Evolutionary conservation across 1,284 basidiomycete species (phyloP), one percentile per base, ranked within the genome.

Genomic region (Puccinia hordei): DNA sequence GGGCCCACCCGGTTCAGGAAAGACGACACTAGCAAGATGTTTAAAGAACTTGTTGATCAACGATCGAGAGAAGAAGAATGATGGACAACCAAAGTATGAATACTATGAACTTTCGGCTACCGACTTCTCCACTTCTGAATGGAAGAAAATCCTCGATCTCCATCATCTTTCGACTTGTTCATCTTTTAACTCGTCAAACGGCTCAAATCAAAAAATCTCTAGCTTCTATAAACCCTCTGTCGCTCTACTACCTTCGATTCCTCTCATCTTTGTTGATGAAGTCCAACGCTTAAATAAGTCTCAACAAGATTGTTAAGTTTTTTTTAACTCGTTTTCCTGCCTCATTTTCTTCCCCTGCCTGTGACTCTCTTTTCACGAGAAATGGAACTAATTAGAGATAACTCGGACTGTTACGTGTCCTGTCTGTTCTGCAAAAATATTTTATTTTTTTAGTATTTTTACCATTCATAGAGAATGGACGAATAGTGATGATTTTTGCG

Each of bases 221-320:
- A 44, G 41, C 41, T 66, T 66, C 46, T 66, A 66, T 46, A 66
- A 66, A 19, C 88, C 53, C 19, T 10, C 41, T 66, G 22, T 19
- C 12, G 8, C 41, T 15, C 57, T 5, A 10, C 57, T 46, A 33
- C 68, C 46, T 5, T 33, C 30, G 13, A 66, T 89, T 76, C 93
- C 92, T 0, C 86, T 93, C 27, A 84, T 94, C 3, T 94, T 94
- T 84, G 86, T 93, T 81, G 94, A 96, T 83, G 94, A 96, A 86
- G 91, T 96, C 5, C 94, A 96, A 86, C 89, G 92, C n/a, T 87
- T 95, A 84, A 93, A 91, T 83, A 92, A 90, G 83, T 88, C 91
- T 2, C 93, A 94, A 84, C 94, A 93, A 86, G 92, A 91, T 82
- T 19, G 83, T 80, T 49, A 53, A 71, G 68, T 71, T 51, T 66